Evolutionary conservation across 148 eudicot species (phyloP), one percentile per base, ranked within the genome.

Genomic region (Polygonum aviculare): DNA sequence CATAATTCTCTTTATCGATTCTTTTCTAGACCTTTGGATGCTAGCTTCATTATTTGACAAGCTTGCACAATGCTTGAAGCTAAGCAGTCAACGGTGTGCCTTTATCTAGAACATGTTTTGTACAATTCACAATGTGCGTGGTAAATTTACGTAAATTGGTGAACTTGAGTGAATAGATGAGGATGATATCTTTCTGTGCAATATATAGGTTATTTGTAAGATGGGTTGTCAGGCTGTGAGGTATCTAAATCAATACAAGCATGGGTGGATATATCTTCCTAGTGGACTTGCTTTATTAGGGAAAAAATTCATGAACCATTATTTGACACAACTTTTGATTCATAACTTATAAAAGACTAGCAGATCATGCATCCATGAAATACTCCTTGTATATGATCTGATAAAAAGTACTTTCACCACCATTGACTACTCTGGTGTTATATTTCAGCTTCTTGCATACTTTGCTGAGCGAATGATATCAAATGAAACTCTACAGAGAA

Each of bases 381-480:
- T 11, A 67, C 5, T n/a, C 44, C 48, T 12, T n/a, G 19, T 26
- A 19, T 33, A 67, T 62, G 38, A 39, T 54, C 50, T 50, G 69
- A 69, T 49, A 50, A 67, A 67, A 67, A 6, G 72, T 38, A 67
- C 36, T 35, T 36, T 22, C 72, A 36, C 38, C 72, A 26, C 38
- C 44, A 2, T 45, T 36, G 36, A 16, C 16, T 67, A 67, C 45
- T 67, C 44, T 67, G 33, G 54, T 36, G 19, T 59, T 33, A 70
- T 69, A 10, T 79, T 69, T 75, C 83, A 86, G 88, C 69, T 83
- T 74, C 75, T 80, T 79, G 71, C 74, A 69, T 86, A 81, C 70
- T 83, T 86, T 71, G 79, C 84, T 41, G 79, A 77, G 67, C 79
- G 88, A 63, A 86, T 74, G 86, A 81, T 86, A 70, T 83, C 88